A percentile compares a stretch with the other conserved stretches of the same genome.
Evolutionary conservation across 148 eudicot genomes (phyloP).

Genomic region (Vaccinium myrtillus): DNA sequence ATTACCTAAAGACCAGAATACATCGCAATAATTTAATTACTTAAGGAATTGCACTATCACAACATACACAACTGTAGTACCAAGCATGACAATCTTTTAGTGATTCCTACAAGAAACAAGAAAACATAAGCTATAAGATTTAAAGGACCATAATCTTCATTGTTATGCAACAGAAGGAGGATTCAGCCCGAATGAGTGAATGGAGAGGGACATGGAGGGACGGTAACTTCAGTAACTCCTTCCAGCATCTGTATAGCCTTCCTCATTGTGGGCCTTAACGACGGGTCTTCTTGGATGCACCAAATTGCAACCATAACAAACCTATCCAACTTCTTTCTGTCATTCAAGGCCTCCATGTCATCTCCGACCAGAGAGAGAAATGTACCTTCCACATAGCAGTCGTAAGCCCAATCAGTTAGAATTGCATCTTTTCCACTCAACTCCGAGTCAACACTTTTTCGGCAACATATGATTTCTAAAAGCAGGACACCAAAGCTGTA

Average conservation of each 20-base stretch:
- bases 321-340: neutral
- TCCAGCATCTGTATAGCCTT: constrained; percentile 26
- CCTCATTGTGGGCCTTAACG: constrained; percentile 21
- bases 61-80: too few relatives aligned
- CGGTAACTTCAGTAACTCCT: constrained; percentile 16
- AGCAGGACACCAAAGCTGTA: constrained; percentile 23
- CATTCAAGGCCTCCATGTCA: neutral
- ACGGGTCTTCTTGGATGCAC: constrained; percentile 20
- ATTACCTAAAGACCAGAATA: too few relatives aligned
- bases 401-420: constrained; percentile 18
- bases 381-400: constrained; percentile 11
- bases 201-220: constrained; percentile 14
- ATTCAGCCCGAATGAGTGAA: too few relatives aligned
- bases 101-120: too few relatives aligned
- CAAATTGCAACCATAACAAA: neutral
- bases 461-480: constrained; percentile 18
- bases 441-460: neutral
- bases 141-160: too few relatives aligned
- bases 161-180: too few relatives aligned
- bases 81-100: too few relatives aligned
- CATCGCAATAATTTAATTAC: too few relatives aligned
- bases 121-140: too few relatives aligned
- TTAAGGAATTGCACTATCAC: too few relatives aligned
- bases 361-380: neutral
- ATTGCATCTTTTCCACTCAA: neutral